These are phyloP conservation scores for Acacia concinna DNA, from an alignment of 331 rosid species.

Conservation along the genomic window DNA sequence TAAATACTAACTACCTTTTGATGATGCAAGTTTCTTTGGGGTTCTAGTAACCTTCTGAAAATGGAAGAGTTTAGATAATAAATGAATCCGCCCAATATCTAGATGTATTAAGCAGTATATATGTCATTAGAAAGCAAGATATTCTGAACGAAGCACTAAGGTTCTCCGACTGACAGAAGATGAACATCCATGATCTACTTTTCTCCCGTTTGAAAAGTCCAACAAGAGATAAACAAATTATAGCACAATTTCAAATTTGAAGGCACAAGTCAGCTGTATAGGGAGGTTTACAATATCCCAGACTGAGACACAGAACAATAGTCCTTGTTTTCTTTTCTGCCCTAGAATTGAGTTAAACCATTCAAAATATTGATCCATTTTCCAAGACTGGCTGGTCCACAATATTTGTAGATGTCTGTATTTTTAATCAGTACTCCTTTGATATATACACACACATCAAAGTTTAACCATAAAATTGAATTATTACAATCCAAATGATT, in stretches of 20 bases:
- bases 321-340: not conserved
- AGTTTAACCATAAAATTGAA: not conserved
- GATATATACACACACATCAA: not conserved
- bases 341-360: not conserved
- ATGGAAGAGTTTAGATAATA: slow-evolving; percentile 34
- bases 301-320: not conserved
- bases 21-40: slow-evolving; percentile 47
- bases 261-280: not conserved
- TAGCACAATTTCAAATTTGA: not conserved
- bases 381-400: not conserved
- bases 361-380: not conserved
- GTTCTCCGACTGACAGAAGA: slow-evolving; percentile 10
- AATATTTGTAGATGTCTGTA: not conserved
- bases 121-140: not conserved
- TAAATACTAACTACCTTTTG: slow-evolving; percentile 55
- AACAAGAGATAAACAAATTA: not conserved
- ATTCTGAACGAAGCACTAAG: slow-evolving; percentile 1
- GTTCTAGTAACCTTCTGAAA: slow-evolving; percentile 65
- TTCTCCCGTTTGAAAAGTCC: not conserved
- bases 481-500: not conserved
- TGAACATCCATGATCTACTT: not conserved
- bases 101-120: not conserved
- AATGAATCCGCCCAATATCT: slow-evolving; percentile 22
- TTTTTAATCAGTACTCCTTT: not conserved
- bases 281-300: not conserved